A percentile compares a stretch with the other conserved stretches of the same genome.
Conservation (phyloP, 2,329 filamentous ascomycete genomes). For the Phoma sp. region DNA sequence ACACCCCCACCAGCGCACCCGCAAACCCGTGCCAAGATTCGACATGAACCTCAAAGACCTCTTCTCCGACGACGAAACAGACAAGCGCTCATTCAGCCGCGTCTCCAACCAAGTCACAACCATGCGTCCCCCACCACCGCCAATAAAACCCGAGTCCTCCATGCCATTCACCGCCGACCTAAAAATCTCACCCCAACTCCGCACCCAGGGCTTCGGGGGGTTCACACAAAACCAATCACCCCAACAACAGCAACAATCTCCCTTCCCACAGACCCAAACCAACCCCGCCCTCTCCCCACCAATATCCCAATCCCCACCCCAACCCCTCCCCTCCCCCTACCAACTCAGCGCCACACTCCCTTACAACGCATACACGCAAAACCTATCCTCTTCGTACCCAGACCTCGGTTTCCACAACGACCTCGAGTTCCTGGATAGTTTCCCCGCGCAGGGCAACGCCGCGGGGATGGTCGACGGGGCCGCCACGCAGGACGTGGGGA, state of each 20-base stretch:
- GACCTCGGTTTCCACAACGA: constrained; percentile 52
- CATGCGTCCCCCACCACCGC: constrained; percentile 42
- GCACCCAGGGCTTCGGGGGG: constrained; percentile 28
- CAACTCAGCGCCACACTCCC: constrained; percentile 40
- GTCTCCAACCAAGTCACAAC: constrained; percentile 47
- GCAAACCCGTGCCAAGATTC: constrained; percentile 61
- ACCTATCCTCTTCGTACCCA: constrained; percentile 37
- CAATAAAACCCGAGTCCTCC: constrained; percentile 35
- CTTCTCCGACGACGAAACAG: constrained; percentile 51
- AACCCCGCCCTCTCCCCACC: constrained; percentile 30
- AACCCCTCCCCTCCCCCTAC: constrained; percentile 32
- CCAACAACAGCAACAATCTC: constrained; percentile 22
- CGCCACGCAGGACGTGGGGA: constrained; percentile 68
- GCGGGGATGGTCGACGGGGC: constrained; percentile 47
- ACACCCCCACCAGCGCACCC: constrained; percentile 31
- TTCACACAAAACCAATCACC: constrained; percentile 27
- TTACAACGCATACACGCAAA: constrained; percentile 41
- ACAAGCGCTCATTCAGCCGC: constrained; percentile 47
- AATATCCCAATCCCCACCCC: constrained; percentile 25
- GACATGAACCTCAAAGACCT: constrained; percentile 56
- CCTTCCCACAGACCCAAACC: constrained; percentile 29
- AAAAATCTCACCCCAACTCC: constrained; percentile 48
- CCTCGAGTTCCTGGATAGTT: constrained; percentile 63
- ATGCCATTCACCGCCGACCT: constrained; percentile 35
- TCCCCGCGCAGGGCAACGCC: constrained; percentile 45